Conservation (phyloP, 2,329 filamentous ascomycete species). For the Mariannaea sp. region DNA sequence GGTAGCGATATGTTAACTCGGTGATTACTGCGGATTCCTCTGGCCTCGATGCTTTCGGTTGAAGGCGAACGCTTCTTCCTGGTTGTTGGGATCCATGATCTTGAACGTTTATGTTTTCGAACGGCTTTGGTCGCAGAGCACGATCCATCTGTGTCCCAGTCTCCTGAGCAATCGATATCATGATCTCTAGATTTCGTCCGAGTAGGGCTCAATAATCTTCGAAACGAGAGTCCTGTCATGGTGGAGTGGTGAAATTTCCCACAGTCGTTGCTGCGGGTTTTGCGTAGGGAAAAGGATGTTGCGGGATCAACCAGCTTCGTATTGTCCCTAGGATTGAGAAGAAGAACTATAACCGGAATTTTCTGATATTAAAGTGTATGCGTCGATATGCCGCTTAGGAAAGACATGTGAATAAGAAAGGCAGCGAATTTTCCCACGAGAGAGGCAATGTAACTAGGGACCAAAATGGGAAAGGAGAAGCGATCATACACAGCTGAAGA, state of each 20-base stretch:
- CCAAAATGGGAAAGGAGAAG: constrained; percentile 25
- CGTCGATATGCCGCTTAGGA: no score
- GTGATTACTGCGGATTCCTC: constrained; percentile 46
- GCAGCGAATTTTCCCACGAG: constrained; percentile 6
- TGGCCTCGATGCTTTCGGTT: constrained; percentile 38
- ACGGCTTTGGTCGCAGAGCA: constrained; percentile 24
- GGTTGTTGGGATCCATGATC: constrained; percentile 32
- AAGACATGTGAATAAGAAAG: not conserved
- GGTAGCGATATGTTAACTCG: constrained; percentile 46
- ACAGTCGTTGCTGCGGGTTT: constrained; percentile 17
- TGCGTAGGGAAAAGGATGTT: constrained; percentile 8
- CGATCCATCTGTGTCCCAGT: constrained; percentile 29
- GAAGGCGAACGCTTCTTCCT: constrained; percentile 23
- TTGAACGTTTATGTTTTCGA: constrained; percentile 24
- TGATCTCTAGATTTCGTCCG: constrained; percentile 20
- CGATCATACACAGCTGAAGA: constrained; percentile 14
- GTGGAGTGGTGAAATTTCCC: constrained; percentile 17
- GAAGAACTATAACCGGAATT: no score
- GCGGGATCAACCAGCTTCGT: constrained; percentile 23
- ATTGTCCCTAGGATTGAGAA: constrained; percentile 19
- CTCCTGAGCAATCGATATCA: constrained; percentile 22
- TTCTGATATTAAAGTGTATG: no score
- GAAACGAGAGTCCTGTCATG: constrained; percentile 34
- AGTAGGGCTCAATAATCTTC: constrained; percentile 32
- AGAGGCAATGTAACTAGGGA: constrained; percentile 8